Evolutionary conservation across 148 eudicot species (phyloP).

Genomic region (Vaccinium macrocarpon): DNA sequence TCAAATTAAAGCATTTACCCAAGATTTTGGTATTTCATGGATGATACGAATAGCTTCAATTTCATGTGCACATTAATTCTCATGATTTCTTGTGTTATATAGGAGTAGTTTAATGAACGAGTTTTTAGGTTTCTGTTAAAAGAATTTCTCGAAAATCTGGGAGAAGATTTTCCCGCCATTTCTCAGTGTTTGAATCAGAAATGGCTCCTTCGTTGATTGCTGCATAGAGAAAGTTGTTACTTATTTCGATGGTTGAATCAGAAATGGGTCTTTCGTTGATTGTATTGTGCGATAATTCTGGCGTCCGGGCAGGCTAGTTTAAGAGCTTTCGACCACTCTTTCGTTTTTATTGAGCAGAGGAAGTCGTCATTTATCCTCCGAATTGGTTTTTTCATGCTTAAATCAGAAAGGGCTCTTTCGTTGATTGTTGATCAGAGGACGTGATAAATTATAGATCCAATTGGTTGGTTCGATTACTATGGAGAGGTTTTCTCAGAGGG

Average conservation of each 20-base stretch:
- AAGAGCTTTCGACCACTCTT: not conserved
- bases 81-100: not conserved
- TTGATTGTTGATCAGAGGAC: not conserved
- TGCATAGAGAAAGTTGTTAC: not conserved
- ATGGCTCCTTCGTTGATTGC: not conserved
- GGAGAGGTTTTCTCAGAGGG: constrained; percentile 36
- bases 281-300: no score
- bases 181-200: not conserved
- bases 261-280: not conserved
- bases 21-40: no score
- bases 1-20: not conserved
- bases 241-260: not conserved
- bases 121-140: not conserved
- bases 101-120: not conserved
- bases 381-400: not conserved
- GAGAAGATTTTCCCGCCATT: constrained; percentile 14
- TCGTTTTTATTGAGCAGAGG: not conserved
- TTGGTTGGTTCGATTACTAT: constrained; percentile 8
- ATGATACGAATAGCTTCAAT: not conserved
- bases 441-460: not conserved
- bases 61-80: not conserved
- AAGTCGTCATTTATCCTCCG: not conserved
- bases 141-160: not conserved
- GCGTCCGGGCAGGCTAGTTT: no score
- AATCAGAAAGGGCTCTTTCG: not conserved